These are phyloP conservation scores for Exophiala mesophila DNA, from an alignment of 2,329 filamentous ascomycete genomes.

Conservation along the genomic window DNA sequence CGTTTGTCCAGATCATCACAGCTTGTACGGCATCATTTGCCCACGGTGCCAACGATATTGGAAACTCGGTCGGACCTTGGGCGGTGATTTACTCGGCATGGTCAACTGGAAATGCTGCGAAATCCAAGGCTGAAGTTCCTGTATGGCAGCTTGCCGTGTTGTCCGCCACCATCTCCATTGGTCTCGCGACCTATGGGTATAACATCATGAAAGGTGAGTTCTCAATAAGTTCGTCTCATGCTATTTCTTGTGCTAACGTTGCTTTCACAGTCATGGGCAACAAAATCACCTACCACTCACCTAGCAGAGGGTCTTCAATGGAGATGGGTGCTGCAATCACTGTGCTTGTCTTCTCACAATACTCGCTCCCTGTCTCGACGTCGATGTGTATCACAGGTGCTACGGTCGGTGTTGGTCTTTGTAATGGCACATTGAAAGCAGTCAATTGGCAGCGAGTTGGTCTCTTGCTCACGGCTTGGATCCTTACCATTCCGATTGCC, in stretches of 20 bases:
- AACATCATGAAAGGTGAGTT: slow-evolving; percentile 73
- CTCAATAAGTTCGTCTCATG: not conserved
- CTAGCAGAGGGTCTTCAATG: slow-evolving; percentile 61
- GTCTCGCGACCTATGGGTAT: slow-evolving; percentile 70
- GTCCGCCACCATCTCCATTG: slow-evolving; percentile 58
- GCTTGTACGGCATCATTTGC: slow-evolving; percentile 49
- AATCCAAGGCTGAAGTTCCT: slow-evolving; percentile 61
- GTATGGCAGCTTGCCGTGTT: slow-evolving; percentile 73
- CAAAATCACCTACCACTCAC: slow-evolving; percentile 68
- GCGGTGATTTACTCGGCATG: slow-evolving; percentile 66
- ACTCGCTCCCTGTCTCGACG: slow-evolving; percentile 69
- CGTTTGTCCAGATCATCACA: slow-evolving; percentile 52
- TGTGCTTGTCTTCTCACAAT: slow-evolving; percentile 70
- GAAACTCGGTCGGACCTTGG: slow-evolving; percentile 66
- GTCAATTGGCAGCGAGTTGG: slow-evolving; percentile 72
- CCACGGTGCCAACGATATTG: slow-evolving; percentile 72
- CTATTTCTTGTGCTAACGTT: slow-evolving; percentile 21
- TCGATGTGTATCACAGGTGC: slow-evolving; percentile 77
- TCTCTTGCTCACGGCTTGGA: slow-evolving; percentile 63
- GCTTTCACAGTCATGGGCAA: slow-evolving; percentile 67
- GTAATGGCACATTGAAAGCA: slow-evolving; percentile 66
- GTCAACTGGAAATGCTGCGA: slow-evolving; percentile 57
- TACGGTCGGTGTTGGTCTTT: slow-evolving; percentile 71
- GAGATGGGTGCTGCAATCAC: slow-evolving; percentile 75
- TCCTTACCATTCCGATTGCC: slow-evolving; percentile 60